Evolutionary conservation across 2,329 filamentous ascomycete genomes (phyloP), one percentile per base, ranked within the genome.

Genomic region (Hymenotorrendiella dingleyae): DNA sequence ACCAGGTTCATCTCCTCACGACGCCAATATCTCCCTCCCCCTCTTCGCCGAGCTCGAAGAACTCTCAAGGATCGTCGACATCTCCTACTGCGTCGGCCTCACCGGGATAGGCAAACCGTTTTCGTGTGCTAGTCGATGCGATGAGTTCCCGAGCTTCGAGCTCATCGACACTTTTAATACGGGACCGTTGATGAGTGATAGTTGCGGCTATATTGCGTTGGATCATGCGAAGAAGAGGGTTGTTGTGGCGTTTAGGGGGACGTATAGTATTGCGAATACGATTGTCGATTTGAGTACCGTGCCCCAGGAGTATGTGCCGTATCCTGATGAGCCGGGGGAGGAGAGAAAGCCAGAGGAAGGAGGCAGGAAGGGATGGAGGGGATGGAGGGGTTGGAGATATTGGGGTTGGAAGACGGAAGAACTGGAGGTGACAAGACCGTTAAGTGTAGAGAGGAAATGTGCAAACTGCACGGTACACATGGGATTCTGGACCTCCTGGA

Each of bases 151-250:
- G 1, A 70, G 73, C 3, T 81, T 97, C 53, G 82, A 87, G 49
- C 74, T 98, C 23, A 71, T 93, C 10, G 57, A 76, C 63, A 86
- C 89, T 9, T 98, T 89, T 85, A 90, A 94, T 59, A 96, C 93
- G 0, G 93, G 93, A 0, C 73, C 83, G 9, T 70, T 96, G 22
- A 72, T 96, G 57, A 85, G 83, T 48, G 93, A 97, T 64, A 94
- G 86, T 54, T 96, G 89, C 64, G 93, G 93, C 47, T 98, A 94
- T 65, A 81, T 97, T 43, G 90, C 86, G 0, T 69, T 97, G n/a
- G 90, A 93, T 49, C 85, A 94, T 59, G 64, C 63, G 19, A 46
- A 23, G 2, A 51, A 53, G 3, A 73, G 81, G 45, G 85, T 98
- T 43, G 71, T 97, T 34, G 76, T 97, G 27, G 90, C 89, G 7